Evolutionary conservation across 2,329 filamentous ascomycete species (phyloP).

Genomic region (Colletotrichum phormii): DNA sequence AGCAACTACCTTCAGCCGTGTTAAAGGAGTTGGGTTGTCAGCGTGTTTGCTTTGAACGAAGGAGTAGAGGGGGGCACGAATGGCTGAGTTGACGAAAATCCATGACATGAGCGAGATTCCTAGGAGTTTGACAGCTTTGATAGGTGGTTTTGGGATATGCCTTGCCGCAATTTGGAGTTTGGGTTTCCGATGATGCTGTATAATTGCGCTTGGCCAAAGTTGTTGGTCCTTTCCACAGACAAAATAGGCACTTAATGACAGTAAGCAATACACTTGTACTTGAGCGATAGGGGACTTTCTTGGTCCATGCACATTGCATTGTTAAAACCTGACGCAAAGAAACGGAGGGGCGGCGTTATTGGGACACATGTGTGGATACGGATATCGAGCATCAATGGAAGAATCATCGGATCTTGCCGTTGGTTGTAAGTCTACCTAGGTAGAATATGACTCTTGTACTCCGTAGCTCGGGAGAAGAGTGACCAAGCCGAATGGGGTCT

Average conservation of each 20-base stretch:
- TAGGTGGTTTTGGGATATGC: not conserved
- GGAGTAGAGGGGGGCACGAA: not conserved
- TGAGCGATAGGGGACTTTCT: too few relatives aligned
- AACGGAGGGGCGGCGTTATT: too few relatives aligned
- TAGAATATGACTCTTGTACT: too few relatives aligned
- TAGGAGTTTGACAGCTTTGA: not conserved
- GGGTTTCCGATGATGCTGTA: not conserved
- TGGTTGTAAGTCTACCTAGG: too few relatives aligned
- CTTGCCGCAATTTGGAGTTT: not conserved
- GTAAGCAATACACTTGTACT: too few relatives aligned
- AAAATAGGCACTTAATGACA: not conserved
- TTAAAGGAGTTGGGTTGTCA: constrained; percentile 41
- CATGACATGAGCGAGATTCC: not conserved
- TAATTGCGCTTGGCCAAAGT: not conserved
- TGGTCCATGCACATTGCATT: too few relatives aligned
- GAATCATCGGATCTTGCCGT: too few relatives aligned
- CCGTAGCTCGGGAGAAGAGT: not conserved
- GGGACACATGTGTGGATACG: too few relatives aligned
- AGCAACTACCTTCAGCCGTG: constrained; percentile 75
- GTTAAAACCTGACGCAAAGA: too few relatives aligned
- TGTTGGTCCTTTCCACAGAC: not conserved
- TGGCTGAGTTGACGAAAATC: not conserved
- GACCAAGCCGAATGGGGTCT: not conserved
- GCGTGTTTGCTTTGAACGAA: not conserved
- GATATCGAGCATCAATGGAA: too few relatives aligned